Evolutionary conservation across 75 land plant species (phyloP), one percentile per base, ranked within the genome.

Genomic region (Cryptomeria japonica): DNA sequence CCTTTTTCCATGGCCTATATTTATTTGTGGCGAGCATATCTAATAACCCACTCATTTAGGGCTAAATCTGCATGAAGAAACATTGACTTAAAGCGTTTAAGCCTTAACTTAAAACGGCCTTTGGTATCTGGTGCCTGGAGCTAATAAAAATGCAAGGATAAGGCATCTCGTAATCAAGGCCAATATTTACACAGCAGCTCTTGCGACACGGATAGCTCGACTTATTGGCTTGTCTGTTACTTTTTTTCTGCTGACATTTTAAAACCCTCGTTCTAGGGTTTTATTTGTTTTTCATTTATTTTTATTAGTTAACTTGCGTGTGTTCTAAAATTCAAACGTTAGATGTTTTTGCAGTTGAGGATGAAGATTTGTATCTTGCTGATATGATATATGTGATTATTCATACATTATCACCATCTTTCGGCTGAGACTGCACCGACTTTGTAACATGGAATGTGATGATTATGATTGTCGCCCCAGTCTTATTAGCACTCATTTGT

Each of bases 391-490:
- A 58, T 61, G 8, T 61, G 70, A 61, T 61, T 61, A 61, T 25
- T 58, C n/a, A 61, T 61, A 64, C 70, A 64, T 28, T 64, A 64
- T 64, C 70, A 64, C 70, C 70, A 64, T 64, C 70, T 64, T 64
- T 64, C 70, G 70, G 70, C 70, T 64, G 70, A 64, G 9, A 64
- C 70, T 64, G 70, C 70, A 64, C 9, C 0, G n/a, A 25, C 5
- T 2, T 5, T 28, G 6, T 6, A 25, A 25, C 7, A 6, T 64
- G 28, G 70, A 22, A 64, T 64, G 31, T 64, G 70, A 64, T 64
- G 70, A 64, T 64, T 64, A 64, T 64, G 70, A 22, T 64, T 64
- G 70, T 64, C 70, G 70, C 70, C 70, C 70, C 70, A 64, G 70
- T 64, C 70, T 25, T 64, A 64, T 64, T 18, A 5, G 70, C n/a